Evolutionary conservation across 192 early-diverging fungal species (phyloP), one percentile per base, ranked within the genome.

Genomic region (Fimicolochytrium jonesii): DNA sequence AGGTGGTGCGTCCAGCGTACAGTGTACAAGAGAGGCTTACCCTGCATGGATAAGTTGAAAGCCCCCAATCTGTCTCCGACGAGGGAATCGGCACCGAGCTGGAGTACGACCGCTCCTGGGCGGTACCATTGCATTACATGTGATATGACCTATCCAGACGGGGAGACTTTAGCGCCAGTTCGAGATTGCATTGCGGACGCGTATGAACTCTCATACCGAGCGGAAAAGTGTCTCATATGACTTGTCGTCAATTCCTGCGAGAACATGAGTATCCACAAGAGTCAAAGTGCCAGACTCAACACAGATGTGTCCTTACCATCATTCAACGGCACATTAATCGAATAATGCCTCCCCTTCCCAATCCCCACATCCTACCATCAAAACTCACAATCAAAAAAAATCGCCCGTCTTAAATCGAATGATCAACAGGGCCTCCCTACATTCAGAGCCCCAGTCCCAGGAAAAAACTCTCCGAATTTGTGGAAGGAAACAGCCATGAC

Each of bases 401-500:
- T n/a, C n/a, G n/a, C n/a, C n/a, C n/a, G n/a, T n/a, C n/a, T n/a
- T n/a, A n/a, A n/a, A n/a, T n/a, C n/a, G n/a, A n/a, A n/a, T n/a
- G n/a, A n/a, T n/a, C n/a, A n/a, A n/a, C n/a, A n/a, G n/a, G n/a
- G n/a, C n/a, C n/a, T n/a, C n/a, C n/a, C 48, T 76, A 89, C 88
- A 56, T 83, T 79, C 46, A 97, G 75, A 64, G 91, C 92, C 33
- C 95, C 95, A 2, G 95, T 99, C 18, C 97, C 97, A n/a, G 97
- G 97, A 66, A 94, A 99, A 70, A 93, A 99, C 37, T 94, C 94
- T 25, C 87, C 91, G 69, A 92, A 87, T 73, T 95, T 94, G 71
- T 99, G 97, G 70, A 98, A 87, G 9, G 94, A 97, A 1, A 96
- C 84, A 10, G 95, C 95, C 88, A 92, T 94, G n/a, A 98, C 95